These are phyloP conservation scores for Paracorniculantispora psalliotae DNA, from an alignment of 2,329 filamentous ascomycete genomes.

Conservation along the genomic window DNA sequence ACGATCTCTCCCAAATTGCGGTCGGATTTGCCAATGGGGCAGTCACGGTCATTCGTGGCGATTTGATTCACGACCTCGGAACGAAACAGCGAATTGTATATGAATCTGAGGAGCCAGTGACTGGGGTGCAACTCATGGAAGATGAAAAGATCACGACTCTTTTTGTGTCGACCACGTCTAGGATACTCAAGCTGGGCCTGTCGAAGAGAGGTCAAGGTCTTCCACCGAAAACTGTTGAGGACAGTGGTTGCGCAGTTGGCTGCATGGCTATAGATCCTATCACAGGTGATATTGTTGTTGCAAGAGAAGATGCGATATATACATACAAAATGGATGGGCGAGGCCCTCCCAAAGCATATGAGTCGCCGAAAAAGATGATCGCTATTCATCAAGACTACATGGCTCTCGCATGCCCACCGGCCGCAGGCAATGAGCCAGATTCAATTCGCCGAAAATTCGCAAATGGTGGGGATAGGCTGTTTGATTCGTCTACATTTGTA, in stretches of 20 bases:
- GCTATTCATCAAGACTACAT: conserved; percentile 80
- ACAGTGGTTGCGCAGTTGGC: conserved; percentile 83
- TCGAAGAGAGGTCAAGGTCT: conserved; percentile 86
- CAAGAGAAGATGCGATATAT: conserved; percentile 90
- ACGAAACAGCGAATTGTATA: conserved; percentile 92
- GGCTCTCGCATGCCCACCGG: conserved; percentile 74
- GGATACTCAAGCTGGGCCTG: conserved; percentile 81
- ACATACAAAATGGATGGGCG: conserved; percentile 83
- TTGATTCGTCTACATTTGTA: conserved; percentile 83
- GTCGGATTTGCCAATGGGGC: conserved; percentile 95
- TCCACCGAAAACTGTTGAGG: conserved; percentile 81
- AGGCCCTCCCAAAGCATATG: conserved; percentile 84
- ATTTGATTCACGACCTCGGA: conserved; percentile 90
- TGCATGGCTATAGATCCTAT: conserved; percentile 86
- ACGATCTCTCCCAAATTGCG: conserved; percentile 86
- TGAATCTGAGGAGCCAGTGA: conserved; percentile 94
- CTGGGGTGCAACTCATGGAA: conserved; percentile 72
- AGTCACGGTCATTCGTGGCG: conserved; percentile 88
- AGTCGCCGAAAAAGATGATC: conserved; percentile 81
- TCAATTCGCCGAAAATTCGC: conserved; percentile 68
- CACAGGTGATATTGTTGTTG: conserved; percentile 84
- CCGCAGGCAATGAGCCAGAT: conserved; percentile 52
- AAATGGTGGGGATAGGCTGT: conserved; percentile 68
- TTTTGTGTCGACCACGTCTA: conserved; percentile 86
- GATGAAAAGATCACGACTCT: conserved; percentile 65